Percentiles rank a stretch among this genome's conserved stretches.
Conservation (phyloP, 805 yeast genomes). For the Saccharomycopsis sp. region DNA sequence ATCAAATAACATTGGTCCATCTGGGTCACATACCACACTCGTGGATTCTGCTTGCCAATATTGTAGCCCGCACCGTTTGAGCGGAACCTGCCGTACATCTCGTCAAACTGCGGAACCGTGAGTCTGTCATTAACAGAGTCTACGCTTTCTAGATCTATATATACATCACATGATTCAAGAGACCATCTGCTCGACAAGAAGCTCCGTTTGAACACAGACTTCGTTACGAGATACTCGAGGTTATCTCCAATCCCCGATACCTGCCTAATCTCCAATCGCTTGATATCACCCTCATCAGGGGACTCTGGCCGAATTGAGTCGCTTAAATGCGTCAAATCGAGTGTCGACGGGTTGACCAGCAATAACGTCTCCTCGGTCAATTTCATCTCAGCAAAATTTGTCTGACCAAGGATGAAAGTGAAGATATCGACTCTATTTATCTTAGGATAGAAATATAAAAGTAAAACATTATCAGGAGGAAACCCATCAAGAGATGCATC, state of each 20-base stretch:
- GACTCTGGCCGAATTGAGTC: background rate
- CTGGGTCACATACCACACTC: conserved; percentile 6
- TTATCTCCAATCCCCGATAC: conserved; percentile 6
- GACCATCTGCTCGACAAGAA: conserved; percentile 7
- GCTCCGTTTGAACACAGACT: background rate
- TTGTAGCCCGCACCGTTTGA: background rate
- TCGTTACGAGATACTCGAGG: background rate
- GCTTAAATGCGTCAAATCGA: background rate
- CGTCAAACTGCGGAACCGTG: conserved; percentile 2
- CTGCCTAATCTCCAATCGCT: background rate
- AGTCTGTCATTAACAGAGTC: background rate
- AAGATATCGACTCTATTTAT: conserved; percentile 14
- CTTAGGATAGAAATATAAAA: conserved; percentile 14
- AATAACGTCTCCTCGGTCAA: background rate
- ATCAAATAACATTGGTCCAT: conserved; percentile 12
- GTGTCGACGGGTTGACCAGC: background rate
- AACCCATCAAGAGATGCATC: conserved; percentile 7
- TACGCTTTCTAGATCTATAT: background rate
- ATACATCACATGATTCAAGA: background rate
- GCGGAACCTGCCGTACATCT: background rate
- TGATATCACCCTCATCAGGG: background rate
- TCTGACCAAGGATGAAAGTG: conserved; percentile 9
- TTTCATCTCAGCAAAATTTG: conserved; percentile 13
- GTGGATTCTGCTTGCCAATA: background rate
- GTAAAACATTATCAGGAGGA: conserved; percentile 11